Evolutionary conservation across 176 grass and related monocot genomes (phyloP).

Genomic region (Eleusine coracana): DNA sequence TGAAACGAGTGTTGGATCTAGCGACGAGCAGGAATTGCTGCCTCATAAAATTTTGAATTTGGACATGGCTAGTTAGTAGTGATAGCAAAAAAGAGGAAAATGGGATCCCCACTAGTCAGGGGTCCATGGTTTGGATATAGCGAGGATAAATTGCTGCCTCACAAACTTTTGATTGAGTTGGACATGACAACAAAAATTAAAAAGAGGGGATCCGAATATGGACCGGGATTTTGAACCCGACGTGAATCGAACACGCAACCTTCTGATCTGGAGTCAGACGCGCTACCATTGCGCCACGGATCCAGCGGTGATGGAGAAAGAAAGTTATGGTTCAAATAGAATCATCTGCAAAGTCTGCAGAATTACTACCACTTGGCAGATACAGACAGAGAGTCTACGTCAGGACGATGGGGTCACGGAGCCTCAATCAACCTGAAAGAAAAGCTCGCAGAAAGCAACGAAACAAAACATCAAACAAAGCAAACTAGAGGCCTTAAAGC

Average conservation of each 20-base stretch:
- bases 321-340: background rate
- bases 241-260: constrained; percentile 98
- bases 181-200: background rate
- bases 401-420: background rate
- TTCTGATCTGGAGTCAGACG: constrained; percentile 99
- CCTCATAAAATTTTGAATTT: background rate
- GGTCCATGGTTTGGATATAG: too few relatives aligned
- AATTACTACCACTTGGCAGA: background rate
- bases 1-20: too few relatives aligned
- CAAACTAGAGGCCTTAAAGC: background rate
- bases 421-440: background rate
- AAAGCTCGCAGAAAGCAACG: background rate
- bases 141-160: too few relatives aligned
- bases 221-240: constrained; percentile 78
- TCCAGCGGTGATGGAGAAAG: constrained; percentile 27
- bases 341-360: too few relatives aligned
- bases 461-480: background rate
- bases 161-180: too few relatives aligned
- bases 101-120: too few relatives aligned
- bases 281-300: constrained; percentile 99
- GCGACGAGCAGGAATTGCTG: background rate
- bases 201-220: background rate
- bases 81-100: too few relatives aligned
- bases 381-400: background rate
- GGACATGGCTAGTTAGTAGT: background rate